Base-by-base conservation (phyloP, 1,284 basidiomycete species). In the Apiotrichum veenhuisii region DNA sequence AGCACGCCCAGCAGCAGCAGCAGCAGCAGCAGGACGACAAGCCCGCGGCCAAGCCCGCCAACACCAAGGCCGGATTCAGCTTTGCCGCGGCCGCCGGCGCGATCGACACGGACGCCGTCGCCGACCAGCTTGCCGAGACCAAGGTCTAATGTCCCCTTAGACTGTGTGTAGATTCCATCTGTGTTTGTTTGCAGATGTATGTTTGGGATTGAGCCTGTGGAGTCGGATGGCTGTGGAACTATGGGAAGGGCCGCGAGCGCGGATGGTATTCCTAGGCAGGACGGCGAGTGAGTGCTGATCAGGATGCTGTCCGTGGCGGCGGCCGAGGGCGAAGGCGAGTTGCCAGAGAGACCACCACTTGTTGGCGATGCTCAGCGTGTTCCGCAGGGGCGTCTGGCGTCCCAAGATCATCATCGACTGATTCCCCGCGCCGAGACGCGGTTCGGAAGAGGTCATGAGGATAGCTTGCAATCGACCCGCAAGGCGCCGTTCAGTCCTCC, bases 71-170 rank as follows among this genome's bases (percentile, higher is more conserved):
- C 44, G 67, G 66, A 30, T 77, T 77, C 61, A 70, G 66, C 30
- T 77, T 76, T 55, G 73, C 74, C 2, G 69, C 70, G 17, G 74
- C 73, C 20, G 72, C 70, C 2, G 59, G 62, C 26, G 52, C 63
- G 34, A 49, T 67, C 23, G 62, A 63, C 40, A 63, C 60, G 15
- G 62, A 68, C 40, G 64, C 62, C 27, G 62, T 65, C 20, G 62
- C 63, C 27, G 68, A 70, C 50, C 58, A 63, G 46, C 68, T 64
- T 17, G 63, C 57, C 42, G 62, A 65, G 50, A 56, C 62, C 33
- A 10, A 51, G 37, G 42, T 53, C 44, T 53, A 62, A 54, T 40
- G 46, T 50, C 34, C 40, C 38, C 30, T 40, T 55, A 50, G 48
- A 50, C 37, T 38, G 48, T 40, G 25, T 50, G 48, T 50, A 50